phyloP scores from a whole-genome alignment of 2,329 filamentous ascomycete genomes.

The Nectriaceae sp. region DNA sequence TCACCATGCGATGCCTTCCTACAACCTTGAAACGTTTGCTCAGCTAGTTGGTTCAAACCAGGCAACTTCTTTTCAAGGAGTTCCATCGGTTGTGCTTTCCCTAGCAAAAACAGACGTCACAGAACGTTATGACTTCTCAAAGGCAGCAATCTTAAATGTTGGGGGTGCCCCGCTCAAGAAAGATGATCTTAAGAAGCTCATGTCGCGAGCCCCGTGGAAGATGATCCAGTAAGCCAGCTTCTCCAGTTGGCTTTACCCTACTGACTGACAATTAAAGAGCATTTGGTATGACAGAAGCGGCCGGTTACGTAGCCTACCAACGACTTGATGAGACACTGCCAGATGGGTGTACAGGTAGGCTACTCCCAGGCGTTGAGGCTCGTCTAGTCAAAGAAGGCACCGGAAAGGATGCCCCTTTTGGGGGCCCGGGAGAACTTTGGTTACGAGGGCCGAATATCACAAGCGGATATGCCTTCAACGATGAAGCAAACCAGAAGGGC shows the following conservation, averaged over 20 bases:
- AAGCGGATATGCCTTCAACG: constrained; percentile 42
- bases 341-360: constrained; percentile 35
- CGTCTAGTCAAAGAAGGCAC: constrained; percentile 40
- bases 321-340: constrained; percentile 32
- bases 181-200: constrained; percentile 33
- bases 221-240: constrained; percentile 32
- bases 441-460: constrained; percentile 47
- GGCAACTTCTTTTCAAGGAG: constrained; percentile 42
- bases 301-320: constrained; percentile 45
- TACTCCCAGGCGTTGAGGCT: constrained; percentile 42
- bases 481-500: constrained; percentile 37
- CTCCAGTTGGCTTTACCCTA: not conserved
- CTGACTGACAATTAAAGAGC: constrained; percentile 14
- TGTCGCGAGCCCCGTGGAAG: constrained; percentile 36
- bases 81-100: constrained; percentile 40
- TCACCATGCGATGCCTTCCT: constrained; percentile 45
- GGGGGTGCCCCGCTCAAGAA: constrained; percentile 38
- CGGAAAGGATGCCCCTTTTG: constrained; percentile 35
- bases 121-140: constrained; percentile 38
- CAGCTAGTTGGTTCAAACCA: constrained; percentile 36
- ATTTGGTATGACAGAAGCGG: constrained; percentile 49
- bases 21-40: constrained; percentile 37
- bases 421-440: constrained; percentile 45
- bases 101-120: constrained; percentile 39
- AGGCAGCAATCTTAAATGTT: constrained; percentile 37